A percentile compares a stretch with the other conserved stretches of the same genome.
Evolutionary conservation across 495 filamentous ascomycete species (phyloP).

Genomic region (Bathelium albidoporum): DNA sequence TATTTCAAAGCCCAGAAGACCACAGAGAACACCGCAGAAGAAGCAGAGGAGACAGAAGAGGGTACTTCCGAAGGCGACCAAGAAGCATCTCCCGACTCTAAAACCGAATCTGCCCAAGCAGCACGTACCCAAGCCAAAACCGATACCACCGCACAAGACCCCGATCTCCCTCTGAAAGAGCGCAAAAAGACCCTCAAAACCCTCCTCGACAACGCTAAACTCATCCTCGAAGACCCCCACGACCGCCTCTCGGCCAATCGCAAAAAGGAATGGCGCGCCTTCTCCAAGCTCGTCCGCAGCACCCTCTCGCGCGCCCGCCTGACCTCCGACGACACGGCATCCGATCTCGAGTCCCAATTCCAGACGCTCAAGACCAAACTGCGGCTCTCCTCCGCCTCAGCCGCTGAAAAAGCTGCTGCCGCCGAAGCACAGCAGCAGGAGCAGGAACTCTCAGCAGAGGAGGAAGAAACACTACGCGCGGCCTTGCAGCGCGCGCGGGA

Average conservation of each 20-base stretch:
- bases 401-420: slow-evolving; percentile 11
- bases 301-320: slow-evolving; percentile 42
- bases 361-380: slow-evolving; percentile 27
- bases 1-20: slow-evolving; percentile 23
- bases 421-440: not conserved
- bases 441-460: not conserved
- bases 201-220: slow-evolving; percentile 45
- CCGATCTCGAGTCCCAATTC: slow-evolving; percentile 45
- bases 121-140: not conserved
- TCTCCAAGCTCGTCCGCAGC: slow-evolving; percentile 43
- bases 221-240: slow-evolving; percentile 40
- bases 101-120: slow-evolving; percentile 6
- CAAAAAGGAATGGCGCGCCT: slow-evolving; percentile 52
- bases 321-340: slow-evolving; percentile 30
- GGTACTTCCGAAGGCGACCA: slow-evolving; percentile 26
- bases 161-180: slow-evolving; percentile 6
- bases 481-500: slow-evolving; percentile 47
- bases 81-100: slow-evolving; percentile 8
- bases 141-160: not conserved
- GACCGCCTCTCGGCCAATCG: slow-evolving; percentile 45
- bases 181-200: slow-evolving; percentile 36
- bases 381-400: slow-evolving; percentile 2
- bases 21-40: slow-evolving; percentile 21
- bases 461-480: slow-evolving; percentile 7
- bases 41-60: slow-evolving; percentile 30